A percentile compares a stretch with the other conserved stretches of the same genome.
Conservation (phyloP, 176 grass and related monocot genomes). For the Hsuehochloa calcarea region DNA sequence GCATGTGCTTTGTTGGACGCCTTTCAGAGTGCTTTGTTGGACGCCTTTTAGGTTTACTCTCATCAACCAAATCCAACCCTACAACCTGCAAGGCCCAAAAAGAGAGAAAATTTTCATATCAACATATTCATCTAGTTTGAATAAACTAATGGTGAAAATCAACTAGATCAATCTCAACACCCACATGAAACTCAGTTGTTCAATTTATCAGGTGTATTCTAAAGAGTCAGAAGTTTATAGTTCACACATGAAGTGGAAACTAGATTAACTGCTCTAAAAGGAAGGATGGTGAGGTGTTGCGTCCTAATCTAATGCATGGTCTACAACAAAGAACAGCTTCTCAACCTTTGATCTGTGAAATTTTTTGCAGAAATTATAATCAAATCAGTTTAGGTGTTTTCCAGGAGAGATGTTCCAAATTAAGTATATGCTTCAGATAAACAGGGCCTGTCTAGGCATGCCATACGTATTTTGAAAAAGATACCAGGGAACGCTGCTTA, state of each 20-base stretch:
- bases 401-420: not conserved
- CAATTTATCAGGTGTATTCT: not conserved
- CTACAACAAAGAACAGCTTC: not conserved
- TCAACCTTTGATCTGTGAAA: not conserved
- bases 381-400: not conserved
- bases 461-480: not conserved
- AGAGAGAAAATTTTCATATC: not conserved
- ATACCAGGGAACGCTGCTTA: not conserved
- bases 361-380: slow-evolving; percentile 1
- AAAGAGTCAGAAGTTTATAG: slow-evolving; percentile 2
- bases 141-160: not conserved
- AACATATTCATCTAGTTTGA: not conserved
- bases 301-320: not conserved
- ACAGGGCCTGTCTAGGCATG: not conserved
- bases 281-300: not conserved
- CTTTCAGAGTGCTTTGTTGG: slow-evolving; percentile 98
- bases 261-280: not conserved
- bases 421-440: not conserved
- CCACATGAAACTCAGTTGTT: slow-evolving; percentile 13
- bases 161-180: slow-evolving; percentile 7
- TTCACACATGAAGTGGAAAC: not conserved
- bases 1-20: slow-evolving; percentile 98
- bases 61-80: slow-evolving; percentile 96
- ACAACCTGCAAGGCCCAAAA: slow-evolving; percentile 58
- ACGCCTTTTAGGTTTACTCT: slow-evolving; percentile 95